phyloP scores from a whole-genome alignment of 441 rosid genomes.

The Raphanus hybrid region DNA sequence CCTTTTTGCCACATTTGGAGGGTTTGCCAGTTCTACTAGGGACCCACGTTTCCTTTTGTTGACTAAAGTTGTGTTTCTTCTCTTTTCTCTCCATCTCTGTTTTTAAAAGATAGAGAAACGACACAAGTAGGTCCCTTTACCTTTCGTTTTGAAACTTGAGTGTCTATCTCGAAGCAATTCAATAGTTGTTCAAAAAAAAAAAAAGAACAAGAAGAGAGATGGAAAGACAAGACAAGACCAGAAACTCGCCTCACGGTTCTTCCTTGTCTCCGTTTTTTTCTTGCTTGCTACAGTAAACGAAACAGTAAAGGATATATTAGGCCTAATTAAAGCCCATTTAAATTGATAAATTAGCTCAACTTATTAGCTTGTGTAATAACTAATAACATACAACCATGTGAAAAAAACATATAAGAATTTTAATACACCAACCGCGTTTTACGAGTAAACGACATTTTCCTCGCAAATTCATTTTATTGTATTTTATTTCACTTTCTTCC shows the following conservation, averaged over 20 bases:
- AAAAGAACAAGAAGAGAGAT: background rate
- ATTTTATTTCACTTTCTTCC: background rate
- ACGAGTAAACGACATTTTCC: conserved; percentile 17
- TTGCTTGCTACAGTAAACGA: background rate
- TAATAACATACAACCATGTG: conserved; percentile 9
- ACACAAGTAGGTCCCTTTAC: background rate
- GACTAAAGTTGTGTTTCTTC: conserved; percentile 9
- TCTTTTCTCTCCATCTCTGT: background rate
- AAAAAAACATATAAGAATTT: background rate
- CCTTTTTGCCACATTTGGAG: conserved; percentile 66
- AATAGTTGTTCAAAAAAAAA: background rate
- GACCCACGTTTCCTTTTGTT: conserved; percentile 43
- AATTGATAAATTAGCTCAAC: background rate
- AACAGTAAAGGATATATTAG: background rate
- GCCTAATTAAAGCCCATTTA: background rate
- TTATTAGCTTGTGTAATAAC: background rate
- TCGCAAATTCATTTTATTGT: background rate
- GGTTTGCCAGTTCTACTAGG: conserved; percentile 41
- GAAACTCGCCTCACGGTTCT: background rate
- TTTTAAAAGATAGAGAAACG: background rate
- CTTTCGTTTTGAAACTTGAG: background rate
- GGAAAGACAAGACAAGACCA: background rate
- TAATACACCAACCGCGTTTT: conserved; percentile 35
- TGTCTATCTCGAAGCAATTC: background rate
- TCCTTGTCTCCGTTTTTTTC: background rate